phyloP scores from a whole-genome alignment of 2,329 filamentous ascomycete species.

The Talaromyces marneffei region DNA sequence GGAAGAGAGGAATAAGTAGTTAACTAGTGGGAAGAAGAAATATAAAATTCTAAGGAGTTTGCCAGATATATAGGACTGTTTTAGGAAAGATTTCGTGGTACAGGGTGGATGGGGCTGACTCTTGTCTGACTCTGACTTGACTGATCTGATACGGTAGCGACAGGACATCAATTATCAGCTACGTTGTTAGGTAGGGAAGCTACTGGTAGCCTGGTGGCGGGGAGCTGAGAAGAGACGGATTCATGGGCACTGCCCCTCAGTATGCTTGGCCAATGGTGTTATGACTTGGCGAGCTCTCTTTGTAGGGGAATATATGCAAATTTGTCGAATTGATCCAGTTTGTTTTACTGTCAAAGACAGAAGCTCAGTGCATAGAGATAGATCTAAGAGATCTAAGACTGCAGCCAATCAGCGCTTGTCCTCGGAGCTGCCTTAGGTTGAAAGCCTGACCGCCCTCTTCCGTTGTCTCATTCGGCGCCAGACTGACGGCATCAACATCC shows the following conservation, averaged over 20 bases:
- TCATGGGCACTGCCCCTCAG: not conserved
- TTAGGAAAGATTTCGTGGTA: not conserved
- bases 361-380: not conserved
- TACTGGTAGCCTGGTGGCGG: not conserved
- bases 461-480: not conserved
- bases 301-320: not conserved
- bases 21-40: not conserved
- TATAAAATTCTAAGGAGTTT: not conserved
- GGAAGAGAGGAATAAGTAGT: not conserved
- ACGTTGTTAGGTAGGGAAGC: no score
- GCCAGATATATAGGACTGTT: not conserved
- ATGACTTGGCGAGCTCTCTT: not conserved
- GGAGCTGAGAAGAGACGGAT: not conserved
- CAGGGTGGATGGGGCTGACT: not conserved
- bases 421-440: slow-evolving; percentile 1
- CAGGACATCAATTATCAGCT: no score
- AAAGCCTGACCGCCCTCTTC: slow-evolving; percentile 3
- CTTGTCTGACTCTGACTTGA: not conserved
- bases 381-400: not conserved
- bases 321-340: not conserved
- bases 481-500: not conserved
- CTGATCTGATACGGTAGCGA: no score
- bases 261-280: not conserved
- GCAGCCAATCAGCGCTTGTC: not conserved
- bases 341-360: not conserved